Evolutionary conservation across 2,329 filamentous ascomycete genomes (phyloP), one percentile per base, ranked within the genome.

Genomic region (Alternaria sp.): DNA sequence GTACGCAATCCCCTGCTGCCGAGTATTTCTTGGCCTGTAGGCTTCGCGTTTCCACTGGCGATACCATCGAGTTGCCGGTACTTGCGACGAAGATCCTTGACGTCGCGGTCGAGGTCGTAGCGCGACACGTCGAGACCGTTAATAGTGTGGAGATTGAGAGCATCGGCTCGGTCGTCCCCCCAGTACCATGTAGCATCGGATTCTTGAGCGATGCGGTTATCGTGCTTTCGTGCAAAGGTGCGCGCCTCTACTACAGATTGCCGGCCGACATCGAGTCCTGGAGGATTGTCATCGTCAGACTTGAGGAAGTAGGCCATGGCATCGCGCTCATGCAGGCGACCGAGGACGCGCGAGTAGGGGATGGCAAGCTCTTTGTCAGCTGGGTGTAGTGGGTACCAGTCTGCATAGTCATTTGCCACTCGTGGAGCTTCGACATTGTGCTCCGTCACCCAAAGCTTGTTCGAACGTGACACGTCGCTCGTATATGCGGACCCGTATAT

Each of bases 141-240:
- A 40, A 89, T 74, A 4, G 83, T 83, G 26, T 84, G 83, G 6
- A 90, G 70, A 26, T 86, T 86, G 1, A 90, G 81, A 1, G 86
- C 85, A 51, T 89, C 84, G 0, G 84, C 83, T 1, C 88, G 82
- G 21, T 81, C 81, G 56, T 89, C 87, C 0, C 82, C 86, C 84
- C 86, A 88, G 72, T 85, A 87, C 87, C 87, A 89, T 0, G 77
- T 75, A 25, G 83, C 81, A 13, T 78, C 81, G 0, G 46, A 19
- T 7, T 57, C 52, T 23, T 4, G 4, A 5, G 21, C 21, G 3
- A 89, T 86, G 3, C 87, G 85, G 1, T 77, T 64, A 61, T 89
- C 86, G 15, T 81, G 77, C 12, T 78, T 65, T 0, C 74, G 69
- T 1, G 85, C 83, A 69, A 82, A 88, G 1, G 73, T 67, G 2